Evolutionary conservation across 1,139 yeast species (phyloP).

Genomic region (Wickerhamiella pararugosa): DNA sequence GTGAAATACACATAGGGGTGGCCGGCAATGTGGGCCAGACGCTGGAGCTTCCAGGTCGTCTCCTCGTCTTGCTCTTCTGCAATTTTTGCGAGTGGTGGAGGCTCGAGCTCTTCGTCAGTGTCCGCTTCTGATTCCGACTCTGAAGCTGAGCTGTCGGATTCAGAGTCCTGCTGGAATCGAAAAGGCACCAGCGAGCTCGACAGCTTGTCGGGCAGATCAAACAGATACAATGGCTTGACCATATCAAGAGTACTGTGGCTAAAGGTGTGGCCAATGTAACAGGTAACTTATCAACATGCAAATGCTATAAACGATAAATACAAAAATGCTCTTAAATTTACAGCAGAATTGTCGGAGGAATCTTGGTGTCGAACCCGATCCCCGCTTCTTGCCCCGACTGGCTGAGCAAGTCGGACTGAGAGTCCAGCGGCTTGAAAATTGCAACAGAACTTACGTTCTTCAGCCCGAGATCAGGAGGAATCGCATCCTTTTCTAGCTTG

Average conservation of each 20-base stretch:
- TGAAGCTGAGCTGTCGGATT: constrained; percentile 5
- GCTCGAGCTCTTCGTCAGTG: constrained; percentile 9
- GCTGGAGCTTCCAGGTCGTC: constrained; percentile 12
- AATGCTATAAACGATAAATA: too few relatives aligned
- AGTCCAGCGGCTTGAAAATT: too few relatives aligned
- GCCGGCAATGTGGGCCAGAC: constrained; percentile 16
- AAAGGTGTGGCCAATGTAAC: background rate
- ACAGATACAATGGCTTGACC: constrained; percentile 8
- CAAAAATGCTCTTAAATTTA: too few relatives aligned
- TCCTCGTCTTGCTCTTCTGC: background rate
- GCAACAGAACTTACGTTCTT: too few relatives aligned
- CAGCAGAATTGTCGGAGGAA: too few relatives aligned
- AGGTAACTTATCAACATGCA: background rate
- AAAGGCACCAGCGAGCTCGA: constrained; percentile 10
- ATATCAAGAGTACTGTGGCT: background rate
- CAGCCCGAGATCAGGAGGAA: too few relatives aligned
- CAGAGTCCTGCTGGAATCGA: constrained; percentile 6
- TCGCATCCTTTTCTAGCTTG: too few relatives aligned
- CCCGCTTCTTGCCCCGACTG: too few relatives aligned
- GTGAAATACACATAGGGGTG: constrained; percentile 15
- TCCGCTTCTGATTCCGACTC: constrained; percentile 3
- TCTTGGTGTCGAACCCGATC: too few relatives aligned
- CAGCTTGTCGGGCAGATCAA: constrained; percentile 11
- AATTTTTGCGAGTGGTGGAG: background rate
- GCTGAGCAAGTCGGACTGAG: too few relatives aligned